Conservation (phyloP, 2,329 filamentous ascomycete genomes). For the Fusarium begoniae region DNA sequence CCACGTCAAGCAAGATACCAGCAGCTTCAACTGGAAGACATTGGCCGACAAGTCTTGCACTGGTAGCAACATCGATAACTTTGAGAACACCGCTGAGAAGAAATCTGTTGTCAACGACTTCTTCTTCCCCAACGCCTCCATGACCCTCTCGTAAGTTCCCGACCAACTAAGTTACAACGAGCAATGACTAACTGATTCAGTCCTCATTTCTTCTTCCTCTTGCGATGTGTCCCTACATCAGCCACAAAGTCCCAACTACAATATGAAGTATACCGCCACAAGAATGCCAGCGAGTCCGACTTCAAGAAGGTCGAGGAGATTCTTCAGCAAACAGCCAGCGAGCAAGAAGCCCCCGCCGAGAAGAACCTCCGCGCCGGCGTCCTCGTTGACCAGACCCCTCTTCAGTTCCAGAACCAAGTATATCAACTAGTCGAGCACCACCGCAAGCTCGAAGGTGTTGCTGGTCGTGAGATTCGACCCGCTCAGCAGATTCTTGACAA, state of each 20-base stretch:
- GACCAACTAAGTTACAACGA: conserved; percentile 54
- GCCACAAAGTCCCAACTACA: conserved; percentile 14
- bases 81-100: conserved; percentile 10
- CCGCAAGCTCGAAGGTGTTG: conserved; percentile 20
- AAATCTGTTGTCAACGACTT: conserved; percentile 23
- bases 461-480: conserved; percentile 24
- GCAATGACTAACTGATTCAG: conserved; percentile 45
- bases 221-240: conserved; percentile 22
- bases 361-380: conserved; percentile 14
- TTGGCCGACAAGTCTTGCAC: conserved; percentile 47
- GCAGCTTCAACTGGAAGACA: conserved; percentile 68
- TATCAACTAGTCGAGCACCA: conserved; percentile 29
- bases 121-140: conserved; percentile 35
- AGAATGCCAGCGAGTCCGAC: conserved; percentile 18
- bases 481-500: conserved; percentile 28
- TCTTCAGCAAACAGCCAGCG: conserved; percentile 10
- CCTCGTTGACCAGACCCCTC: conserved; percentile 10
- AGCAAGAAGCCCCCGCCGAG: conserved; percentile 16
- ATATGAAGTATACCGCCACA: conserved; percentile 34
- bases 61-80: conserved; percentile 50
- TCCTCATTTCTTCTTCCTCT: conserved; percentile 32
- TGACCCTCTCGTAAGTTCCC: conserved; percentile 51
- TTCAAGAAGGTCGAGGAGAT: conserved; percentile 19
- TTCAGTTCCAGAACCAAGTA: conserved; percentile 30
- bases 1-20: conserved; percentile 63